A percentile compares a stretch with the other conserved stretches of the same genome.
phyloP scores from a whole-genome alignment of 148 eudicot genomes.

The Vaccinium darrowii region DNA sequence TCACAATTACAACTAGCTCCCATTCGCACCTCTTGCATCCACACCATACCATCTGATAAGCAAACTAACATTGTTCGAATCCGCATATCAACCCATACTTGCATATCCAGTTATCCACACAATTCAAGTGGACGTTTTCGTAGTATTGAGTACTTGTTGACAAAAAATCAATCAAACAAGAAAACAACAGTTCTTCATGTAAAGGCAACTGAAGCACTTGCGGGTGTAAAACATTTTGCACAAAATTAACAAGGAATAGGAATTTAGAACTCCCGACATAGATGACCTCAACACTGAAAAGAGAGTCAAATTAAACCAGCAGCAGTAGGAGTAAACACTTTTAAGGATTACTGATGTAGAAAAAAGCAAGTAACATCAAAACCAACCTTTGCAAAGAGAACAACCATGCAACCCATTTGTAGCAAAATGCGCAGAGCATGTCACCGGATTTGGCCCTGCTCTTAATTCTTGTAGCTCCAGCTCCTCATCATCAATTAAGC shows the following conservation, averaged over 20 bases:
- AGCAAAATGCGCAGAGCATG: constrained; percentile 72
- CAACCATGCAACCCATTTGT: constrained; percentile 61
- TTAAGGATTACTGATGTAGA: neutral
- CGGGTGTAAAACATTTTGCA: no score
- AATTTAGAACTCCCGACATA: neutral
- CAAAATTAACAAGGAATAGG: neutral
- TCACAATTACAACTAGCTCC: neutral
- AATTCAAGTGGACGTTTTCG: neutral
- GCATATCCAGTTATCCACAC: neutral
- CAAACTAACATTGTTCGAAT: neutral
- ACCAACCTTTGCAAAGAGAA: constrained; percentile 93
- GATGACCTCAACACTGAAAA: neutral
- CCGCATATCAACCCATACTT: neutral
- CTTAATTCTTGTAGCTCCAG: constrained; percentile 74
- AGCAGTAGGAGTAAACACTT: neutral
- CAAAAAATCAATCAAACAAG: neutral
- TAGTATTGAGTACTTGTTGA: no score
- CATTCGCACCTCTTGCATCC: neutral
- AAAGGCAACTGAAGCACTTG: neutral
- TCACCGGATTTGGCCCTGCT: constrained; percentile 65
- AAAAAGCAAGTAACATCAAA: neutral
- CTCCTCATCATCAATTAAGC: constrained; percentile 87
- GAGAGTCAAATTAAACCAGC: neutral
- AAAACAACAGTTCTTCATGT: neutral
- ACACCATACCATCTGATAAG: neutral